phyloP scores from a whole-genome alignment of 2,329 filamentous ascomycete species.

The Pleoardoris graminearum region DNA sequence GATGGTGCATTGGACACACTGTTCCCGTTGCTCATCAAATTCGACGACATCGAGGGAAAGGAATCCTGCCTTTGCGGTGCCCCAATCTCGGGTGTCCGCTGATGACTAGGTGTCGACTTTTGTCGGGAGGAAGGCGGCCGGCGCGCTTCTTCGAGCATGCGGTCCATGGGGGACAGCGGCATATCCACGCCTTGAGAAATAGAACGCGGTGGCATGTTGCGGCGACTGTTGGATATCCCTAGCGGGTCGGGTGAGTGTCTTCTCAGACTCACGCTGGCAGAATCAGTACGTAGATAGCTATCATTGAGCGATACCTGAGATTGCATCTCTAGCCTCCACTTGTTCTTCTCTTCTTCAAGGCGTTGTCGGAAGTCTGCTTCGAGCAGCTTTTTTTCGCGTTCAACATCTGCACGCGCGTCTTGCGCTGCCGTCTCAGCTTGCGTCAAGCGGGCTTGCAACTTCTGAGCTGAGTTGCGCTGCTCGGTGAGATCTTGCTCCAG shows the following conservation, averaged over 20 bases:
- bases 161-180: conserved; percentile 40
- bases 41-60: conserved; percentile 34
- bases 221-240: conserved; percentile 31
- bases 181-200: conserved; percentile 33
- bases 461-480: conserved; percentile 62
- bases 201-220: conserved; percentile 36
- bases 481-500: conserved; percentile 66
- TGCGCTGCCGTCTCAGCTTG: conserved; percentile 66
- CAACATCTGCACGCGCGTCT: conserved; percentile 60
- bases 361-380: conserved; percentile 62
- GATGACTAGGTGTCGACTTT: conserved; percentile 27
- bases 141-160: conserved; percentile 43
- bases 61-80: conserved; percentile 43
- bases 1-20: conserved; percentile 50
- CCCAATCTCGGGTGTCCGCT: conserved; percentile 43
- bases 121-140: conserved; percentile 41
- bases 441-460: conserved; percentile 66
- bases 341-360: conserved; percentile 66
- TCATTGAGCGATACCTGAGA: conserved; percentile 32
- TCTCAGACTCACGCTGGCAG: conserved; percentile 43
- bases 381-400: conserved; percentile 62
- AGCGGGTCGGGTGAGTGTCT: conserved; percentile 47
- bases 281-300: conserved; percentile 43
- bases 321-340: conserved; percentile 57
- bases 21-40: conserved; percentile 40